These are phyloP conservation scores for Candida oleophila DNA, from an alignment of 805 yeast species.

Conservation along the genomic window DNA sequence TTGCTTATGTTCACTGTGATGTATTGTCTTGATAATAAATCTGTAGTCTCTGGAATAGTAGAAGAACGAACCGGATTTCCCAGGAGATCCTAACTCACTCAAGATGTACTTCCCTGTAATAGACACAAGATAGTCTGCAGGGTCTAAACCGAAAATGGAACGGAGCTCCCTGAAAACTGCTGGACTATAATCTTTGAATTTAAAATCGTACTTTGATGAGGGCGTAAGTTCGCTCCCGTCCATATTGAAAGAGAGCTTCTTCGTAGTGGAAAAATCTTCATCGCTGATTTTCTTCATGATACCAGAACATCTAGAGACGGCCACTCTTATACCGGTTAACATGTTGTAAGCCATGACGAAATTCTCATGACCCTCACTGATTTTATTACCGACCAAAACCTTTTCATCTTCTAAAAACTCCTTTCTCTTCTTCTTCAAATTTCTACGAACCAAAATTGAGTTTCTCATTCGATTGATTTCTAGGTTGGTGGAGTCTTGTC, in stretches of 20 bases:
- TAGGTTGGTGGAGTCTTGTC: constrained; percentile 25
- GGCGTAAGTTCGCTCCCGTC: constrained; percentile 89
- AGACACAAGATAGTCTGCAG: constrained; percentile 92
- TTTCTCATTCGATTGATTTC: constrained; percentile 54
- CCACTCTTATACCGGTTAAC: constrained; percentile 95
- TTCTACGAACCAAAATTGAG: constrained; percentile 44
- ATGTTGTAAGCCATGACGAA: constrained; percentile 94
- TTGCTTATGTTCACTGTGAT: constrained; percentile 87
- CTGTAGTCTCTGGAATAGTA: constrained; percentile 92
- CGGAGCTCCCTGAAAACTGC: constrained; percentile 88
- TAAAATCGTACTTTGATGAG: constrained; percentile 91
- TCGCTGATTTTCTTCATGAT: constrained; percentile 70
- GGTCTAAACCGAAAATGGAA: constrained; percentile 79
- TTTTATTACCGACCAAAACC: constrained; percentile 75
- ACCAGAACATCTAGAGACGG: constrained; percentile 90
- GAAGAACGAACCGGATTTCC: constrained; percentile 94
- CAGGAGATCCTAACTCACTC: constrained; percentile 92
- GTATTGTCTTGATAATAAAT: constrained; percentile 94
- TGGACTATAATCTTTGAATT: constrained; percentile 95
- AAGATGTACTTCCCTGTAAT: constrained; percentile 90
- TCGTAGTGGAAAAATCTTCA: constrained; percentile 66
- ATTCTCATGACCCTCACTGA: constrained; percentile 90
- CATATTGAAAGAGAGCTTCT: constrained; percentile 83
- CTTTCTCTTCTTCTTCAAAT: constrained; percentile 39
- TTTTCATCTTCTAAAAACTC: constrained; percentile 49